Conservation (phyloP, 768 basidiomycete species). For the Brasilioporus rufonigricans region DNA sequence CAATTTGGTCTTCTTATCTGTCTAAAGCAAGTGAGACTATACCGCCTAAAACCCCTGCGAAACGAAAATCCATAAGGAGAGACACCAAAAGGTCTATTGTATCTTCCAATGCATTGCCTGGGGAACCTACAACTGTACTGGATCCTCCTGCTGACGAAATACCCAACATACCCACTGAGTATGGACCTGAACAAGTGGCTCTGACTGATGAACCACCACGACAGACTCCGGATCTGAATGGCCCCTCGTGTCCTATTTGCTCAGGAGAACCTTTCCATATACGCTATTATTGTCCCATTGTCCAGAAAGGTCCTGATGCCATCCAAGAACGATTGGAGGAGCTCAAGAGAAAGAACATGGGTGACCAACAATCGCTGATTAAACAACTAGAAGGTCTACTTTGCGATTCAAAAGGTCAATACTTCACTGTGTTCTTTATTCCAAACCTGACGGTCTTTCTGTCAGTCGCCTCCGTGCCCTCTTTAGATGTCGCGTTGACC, state of each 20-base stretch:
- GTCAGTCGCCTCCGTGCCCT: constrained; percentile 1
- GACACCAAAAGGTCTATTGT: constrained; percentile 1
- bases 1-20: constrained; percentile 13
- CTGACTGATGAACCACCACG: neutral
- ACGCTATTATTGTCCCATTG: constrained; percentile 48
- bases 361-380: constrained; percentile 33
- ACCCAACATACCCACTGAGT: neutral
- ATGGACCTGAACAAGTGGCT: neutral
- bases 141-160: neutral
- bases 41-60: constrained; percentile 8
- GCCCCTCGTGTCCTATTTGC: constrained; percentile 45
- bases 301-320: constrained; percentile 41
- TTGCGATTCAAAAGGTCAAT: constrained; percentile 29
- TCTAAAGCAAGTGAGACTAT: neutral
- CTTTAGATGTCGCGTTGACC: neutral
- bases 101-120: neutral
- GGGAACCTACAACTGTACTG: neutral
- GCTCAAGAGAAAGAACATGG: constrained; percentile 29
- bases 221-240: constrained; percentile 1
- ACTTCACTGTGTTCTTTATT: neutral
- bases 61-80: constrained; percentile 10
- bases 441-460: constrained; percentile 10
- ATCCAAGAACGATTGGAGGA: constrained; percentile 47
- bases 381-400: constrained; percentile 38
- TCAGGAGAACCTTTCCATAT: constrained; percentile 42